phyloP scores from a whole-genome alignment of 257 asterid genomes.

The Jacaranda mimosifolia region DNA sequence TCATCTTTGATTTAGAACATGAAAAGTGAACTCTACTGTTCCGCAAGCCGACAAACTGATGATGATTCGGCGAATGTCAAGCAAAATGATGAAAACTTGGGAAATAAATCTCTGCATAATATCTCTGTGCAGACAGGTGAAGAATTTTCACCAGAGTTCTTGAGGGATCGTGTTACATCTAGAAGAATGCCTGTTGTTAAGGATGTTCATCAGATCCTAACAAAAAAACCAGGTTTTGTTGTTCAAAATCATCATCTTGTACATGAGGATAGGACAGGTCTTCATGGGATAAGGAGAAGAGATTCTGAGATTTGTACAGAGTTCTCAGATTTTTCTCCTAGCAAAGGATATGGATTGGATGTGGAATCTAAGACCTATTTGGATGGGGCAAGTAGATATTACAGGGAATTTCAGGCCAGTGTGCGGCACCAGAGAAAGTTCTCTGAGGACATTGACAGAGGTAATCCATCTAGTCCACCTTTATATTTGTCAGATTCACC shows the following conservation, averaged over 20 bases:
- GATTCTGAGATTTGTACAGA: slow-evolving; percentile 40
- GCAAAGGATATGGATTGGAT: slow-evolving; percentile 36
- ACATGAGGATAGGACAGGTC: not conserved
- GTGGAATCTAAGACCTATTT: slow-evolving; percentile 24
- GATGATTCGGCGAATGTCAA: not conserved
- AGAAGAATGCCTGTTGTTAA: slow-evolving; percentile 35
- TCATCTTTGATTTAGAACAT: slow-evolving; percentile 37
- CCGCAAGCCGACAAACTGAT: slow-evolving; percentile 36
- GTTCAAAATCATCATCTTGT: slow-evolving; percentile 39
- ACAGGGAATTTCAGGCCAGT: slow-evolving; percentile 17
- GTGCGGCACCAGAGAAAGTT: not conserved
- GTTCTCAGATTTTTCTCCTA: slow-evolving; percentile 34
- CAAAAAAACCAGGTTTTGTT: slow-evolving; percentile 6
- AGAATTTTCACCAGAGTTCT: slow-evolving; percentile 65
- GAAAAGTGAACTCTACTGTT: slow-evolving; percentile 50
- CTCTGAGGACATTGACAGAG: slow-evolving; percentile 45
- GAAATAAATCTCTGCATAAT: slow-evolving; percentile 37
- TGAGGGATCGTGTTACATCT: slow-evolving; percentile 52
- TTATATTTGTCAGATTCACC: slow-evolving; percentile 54
- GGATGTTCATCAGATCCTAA: slow-evolving; percentile 33
- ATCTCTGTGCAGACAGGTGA: slow-evolving; percentile 68
- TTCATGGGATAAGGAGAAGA: not conserved
- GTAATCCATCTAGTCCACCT: slow-evolving; percentile 39
- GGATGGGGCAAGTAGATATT: slow-evolving; percentile 31
- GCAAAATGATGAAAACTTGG: slow-evolving; percentile 28